Evolutionary conservation across 352 stramenopile species (phyloP).

Genomic region (Phytophthora podocarpi): DNA sequence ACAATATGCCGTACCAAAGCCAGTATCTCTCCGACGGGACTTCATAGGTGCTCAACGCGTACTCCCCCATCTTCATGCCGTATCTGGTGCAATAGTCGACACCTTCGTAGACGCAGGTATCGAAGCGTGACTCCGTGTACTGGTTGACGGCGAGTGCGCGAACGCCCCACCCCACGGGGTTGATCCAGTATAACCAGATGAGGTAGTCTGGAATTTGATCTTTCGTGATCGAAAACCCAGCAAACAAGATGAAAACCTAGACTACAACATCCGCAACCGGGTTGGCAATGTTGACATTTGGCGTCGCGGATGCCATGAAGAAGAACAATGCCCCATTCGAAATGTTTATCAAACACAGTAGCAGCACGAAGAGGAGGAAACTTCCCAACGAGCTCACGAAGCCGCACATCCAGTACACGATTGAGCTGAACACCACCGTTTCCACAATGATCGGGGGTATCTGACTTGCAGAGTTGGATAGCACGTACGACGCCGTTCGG

Average conservation of each 20-base stretch:
- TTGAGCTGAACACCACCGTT: slow-evolving; percentile 6
- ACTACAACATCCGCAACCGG: slow-evolving; percentile 1
- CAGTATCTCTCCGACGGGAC: slow-evolving; percentile 22
- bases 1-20: slow-evolving; percentile 27
- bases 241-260: slow-evolving; percentile 18
- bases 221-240: slow-evolving; percentile 23
- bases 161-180: slow-evolving; percentile 23
- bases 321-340: slow-evolving; percentile 16
- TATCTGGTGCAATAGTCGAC: slow-evolving; percentile 36
- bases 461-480: slow-evolving; percentile 16
- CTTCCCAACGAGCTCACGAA: slow-evolving; percentile 18
- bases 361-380: slow-evolving; percentile 22
- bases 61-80: slow-evolving; percentile 21
- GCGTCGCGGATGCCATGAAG: slow-evolving; percentile 15
- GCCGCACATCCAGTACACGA: slow-evolving; percentile 32
- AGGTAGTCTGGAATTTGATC: slow-evolving; percentile 28
- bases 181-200: slow-evolving; percentile 29
- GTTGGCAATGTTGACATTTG: slow-evolving; percentile 21
- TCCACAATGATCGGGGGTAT: slow-evolving; percentile 19
- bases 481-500: slow-evolving; percentile 22
- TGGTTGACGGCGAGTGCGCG: slow-evolving; percentile 29
- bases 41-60: slow-evolving; percentile 22
- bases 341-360: slow-evolving; percentile 18
- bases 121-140: slow-evolving; percentile 28
- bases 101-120: slow-evolving; percentile 29